These are phyloP conservation scores for Fusarium paranaense DNA, from an alignment of 2,329 filamentous ascomycete genomes.

Conservation along the genomic window DNA sequence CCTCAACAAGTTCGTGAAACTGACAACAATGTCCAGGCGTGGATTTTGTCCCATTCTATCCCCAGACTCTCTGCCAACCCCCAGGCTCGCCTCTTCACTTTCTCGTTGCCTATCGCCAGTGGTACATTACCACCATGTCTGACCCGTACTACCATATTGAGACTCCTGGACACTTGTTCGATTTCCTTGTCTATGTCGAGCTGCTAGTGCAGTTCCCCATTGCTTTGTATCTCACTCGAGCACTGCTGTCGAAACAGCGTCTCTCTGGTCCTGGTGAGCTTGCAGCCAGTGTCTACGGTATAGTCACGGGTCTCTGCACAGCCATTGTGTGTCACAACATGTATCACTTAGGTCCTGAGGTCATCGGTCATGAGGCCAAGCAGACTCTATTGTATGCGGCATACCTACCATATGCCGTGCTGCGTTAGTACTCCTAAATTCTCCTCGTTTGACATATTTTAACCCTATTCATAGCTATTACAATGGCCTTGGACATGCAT, in stretches of 20 bases:
- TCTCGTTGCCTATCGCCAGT: slow-evolving; percentile 11
- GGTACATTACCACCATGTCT: slow-evolving; percentile 16
- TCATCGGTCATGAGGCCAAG: background rate
- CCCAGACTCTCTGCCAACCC: slow-evolving; percentile 6
- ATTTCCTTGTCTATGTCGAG: background rate
- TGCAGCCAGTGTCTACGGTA: background rate
- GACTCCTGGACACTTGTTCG: background rate
- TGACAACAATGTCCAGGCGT: background rate
- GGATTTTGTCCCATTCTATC: slow-evolving; percentile 18
- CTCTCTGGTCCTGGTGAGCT: background rate
- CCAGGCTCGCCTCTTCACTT: slow-evolving; percentile 6
- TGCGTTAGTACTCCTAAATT: background rate
- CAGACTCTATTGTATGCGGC: background rate
- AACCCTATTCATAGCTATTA: background rate
- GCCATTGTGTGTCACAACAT: background rate
- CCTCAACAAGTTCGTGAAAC: background rate
- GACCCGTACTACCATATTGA: slow-evolving; percentile 9
- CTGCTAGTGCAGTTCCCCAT: background rate
- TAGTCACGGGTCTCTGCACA: background rate
- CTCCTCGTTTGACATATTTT: background rate
- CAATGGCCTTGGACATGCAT: background rate
- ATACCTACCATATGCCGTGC: background rate
- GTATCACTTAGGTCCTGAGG: background rate
- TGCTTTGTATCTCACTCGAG: background rate
- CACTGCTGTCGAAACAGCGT: background rate